These are phyloP conservation scores for Penicillium longicatenatum DNA, from an alignment of 495 filamentous ascomycete genomes.

Conservation along the genomic window DNA sequence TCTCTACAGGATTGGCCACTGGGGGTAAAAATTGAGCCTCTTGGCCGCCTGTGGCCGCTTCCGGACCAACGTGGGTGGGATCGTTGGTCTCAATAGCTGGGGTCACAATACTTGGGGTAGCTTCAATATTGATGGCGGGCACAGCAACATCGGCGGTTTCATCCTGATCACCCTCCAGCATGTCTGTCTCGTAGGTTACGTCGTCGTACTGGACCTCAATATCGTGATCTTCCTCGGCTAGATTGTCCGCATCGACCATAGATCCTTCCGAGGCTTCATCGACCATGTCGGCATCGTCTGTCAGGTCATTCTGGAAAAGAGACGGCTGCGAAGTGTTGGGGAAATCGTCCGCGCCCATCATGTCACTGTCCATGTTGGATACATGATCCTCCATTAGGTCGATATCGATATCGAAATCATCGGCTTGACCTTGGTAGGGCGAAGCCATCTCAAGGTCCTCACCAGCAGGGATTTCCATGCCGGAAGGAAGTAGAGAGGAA, in stretches of 20 bases:
- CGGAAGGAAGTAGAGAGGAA: conserved; percentile 33
- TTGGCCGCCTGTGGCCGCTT: neutral
- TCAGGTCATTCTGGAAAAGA: conserved; percentile 32
- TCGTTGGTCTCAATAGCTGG: conserved; percentile 15
- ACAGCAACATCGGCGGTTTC: conserved; percentile 36
- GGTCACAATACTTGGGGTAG: conserved; percentile 2
- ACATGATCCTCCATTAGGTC: conserved; percentile 60
- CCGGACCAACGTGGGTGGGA: conserved; percentile 1
- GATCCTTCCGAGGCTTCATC: conserved; percentile 47
- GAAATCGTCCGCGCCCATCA: conserved; percentile 57
- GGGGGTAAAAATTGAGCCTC: neutral
- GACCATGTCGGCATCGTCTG: conserved; percentile 52
- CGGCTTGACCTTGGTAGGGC: conserved; percentile 50
- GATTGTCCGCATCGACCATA: conserved; percentile 42
- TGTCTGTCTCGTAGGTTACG: conserved; percentile 43
- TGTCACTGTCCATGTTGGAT: conserved; percentile 60
- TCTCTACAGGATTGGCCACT: neutral
- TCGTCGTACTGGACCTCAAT: conserved; percentile 40
- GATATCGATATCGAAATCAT: conserved; percentile 77
- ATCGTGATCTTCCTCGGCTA: conserved; percentile 33
- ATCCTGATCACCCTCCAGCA: conserved; percentile 47
- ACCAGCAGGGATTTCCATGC: conserved; percentile 44
- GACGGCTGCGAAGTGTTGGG: conserved; percentile 35
- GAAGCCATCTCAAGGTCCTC: conserved; percentile 59
- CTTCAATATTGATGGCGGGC: conserved; percentile 31